Evolutionary conservation across 2,329 filamentous ascomycete genomes (phyloP).

Genomic region (Clathrospora elynae): DNA sequence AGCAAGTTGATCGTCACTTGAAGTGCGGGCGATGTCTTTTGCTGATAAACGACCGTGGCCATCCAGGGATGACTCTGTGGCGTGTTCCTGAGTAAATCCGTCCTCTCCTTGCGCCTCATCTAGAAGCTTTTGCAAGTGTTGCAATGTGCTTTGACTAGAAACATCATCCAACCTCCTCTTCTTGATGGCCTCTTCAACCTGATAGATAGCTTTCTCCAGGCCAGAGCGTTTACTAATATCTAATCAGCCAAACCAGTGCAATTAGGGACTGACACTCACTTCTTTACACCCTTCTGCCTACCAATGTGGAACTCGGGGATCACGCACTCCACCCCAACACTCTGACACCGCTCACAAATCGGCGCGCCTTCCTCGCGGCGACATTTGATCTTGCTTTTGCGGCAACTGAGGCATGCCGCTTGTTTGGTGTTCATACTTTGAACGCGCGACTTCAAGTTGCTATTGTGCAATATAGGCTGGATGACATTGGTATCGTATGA

Average conservation of each 20-base stretch:
- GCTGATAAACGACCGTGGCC: slow-evolving; percentile 9
- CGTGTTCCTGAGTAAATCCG: slow-evolving; percentile 2
- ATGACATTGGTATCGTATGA: too few relatives aligned
- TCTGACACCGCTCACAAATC: slow-evolving; percentile 66
- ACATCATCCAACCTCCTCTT: slow-evolving; percentile 37
- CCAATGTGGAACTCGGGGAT: slow-evolving; percentile 72
- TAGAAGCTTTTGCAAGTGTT: slow-evolving; percentile 57
- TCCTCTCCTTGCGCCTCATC: slow-evolving; percentile 52
- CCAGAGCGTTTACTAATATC: slow-evolving; percentile 69
- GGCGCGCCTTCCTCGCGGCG: slow-evolving; percentile 56
- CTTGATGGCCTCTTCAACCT: slow-evolving; percentile 69
- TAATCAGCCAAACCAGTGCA: slow-evolving; percentile 11
- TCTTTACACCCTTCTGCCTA: slow-evolving; percentile 76
- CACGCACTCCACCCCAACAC: slow-evolving; percentile 65
- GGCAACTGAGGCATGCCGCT: slow-evolving; percentile 67
- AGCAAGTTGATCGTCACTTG: slow-evolving; percentile 55
- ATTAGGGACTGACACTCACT: slow-evolving; percentile 55
- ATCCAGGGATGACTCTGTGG: slow-evolving; percentile 7
- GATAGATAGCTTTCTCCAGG: slow-evolving; percentile 73
- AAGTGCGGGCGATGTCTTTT: slow-evolving; percentile 35
- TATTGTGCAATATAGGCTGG: too few relatives aligned
- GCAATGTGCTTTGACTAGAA: slow-evolving; percentile 30
- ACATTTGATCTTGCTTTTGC: slow-evolving; percentile 71
- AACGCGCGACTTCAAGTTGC: too few relatives aligned
- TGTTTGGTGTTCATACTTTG: slow-evolving; percentile 40